Evolutionary conservation across 83 land plant species (phyloP), one percentile per base, ranked within the genome.

Genomic region (Diphasiastrum complanatum): DNA sequence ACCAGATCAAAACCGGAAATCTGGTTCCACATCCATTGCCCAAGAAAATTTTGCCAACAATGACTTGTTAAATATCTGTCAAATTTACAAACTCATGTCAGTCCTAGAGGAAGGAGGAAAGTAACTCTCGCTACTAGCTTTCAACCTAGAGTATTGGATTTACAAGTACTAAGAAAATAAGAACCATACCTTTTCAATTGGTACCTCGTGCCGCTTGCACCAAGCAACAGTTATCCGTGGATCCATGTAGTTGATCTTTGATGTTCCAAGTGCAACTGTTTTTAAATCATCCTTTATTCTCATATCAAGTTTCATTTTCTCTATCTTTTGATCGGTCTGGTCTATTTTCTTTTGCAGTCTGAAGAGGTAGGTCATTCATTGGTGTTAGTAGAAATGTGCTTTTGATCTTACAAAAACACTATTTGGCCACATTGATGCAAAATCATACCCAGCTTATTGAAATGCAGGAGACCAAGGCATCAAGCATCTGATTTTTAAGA

Each of bases 131-230:
- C n/a, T n/a, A n/a, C n/a, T n/a, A n/a, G n/a, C n/a, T n/a, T n/a
- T n/a, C n/a, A n/a, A n/a, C n/a, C n/a, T n/a, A n/a, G n/a, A n/a
- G n/a, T n/a, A n/a, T n/a, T n/a, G n/a, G n/a, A n/a, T n/a, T n/a
- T n/a, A n/a, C n/a, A n/a, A n/a, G n/a, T n/a, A n/a, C n/a, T n/a
- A n/a, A n/a, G n/a, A n/a, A n/a, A n/a, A n/a, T n/a, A n/a, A n/a
- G n/a, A n/a, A n/a, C n/a, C n/a, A n/a, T n/a, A n/a, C 51, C 75
- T 70, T 74, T 61, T 75, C 61, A 51, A 69, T 54, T 19, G 45
- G 57, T 40, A 65, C 57, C 45, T 65, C 65, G 63, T 65, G 64
- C 4, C 68, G 63, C 47, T 65, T 65, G 63, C 68, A 65, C 68
- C 68, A 65, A 53, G 68, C 68, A 24, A 65, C 68, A 11, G 68